Percentiles rank a stretch among this genome's conserved stretches.
phyloP scores from a whole-genome alignment of 2,329 filamentous ascomycete species.

The Tolypocladium cylindrosporum region DNA sequence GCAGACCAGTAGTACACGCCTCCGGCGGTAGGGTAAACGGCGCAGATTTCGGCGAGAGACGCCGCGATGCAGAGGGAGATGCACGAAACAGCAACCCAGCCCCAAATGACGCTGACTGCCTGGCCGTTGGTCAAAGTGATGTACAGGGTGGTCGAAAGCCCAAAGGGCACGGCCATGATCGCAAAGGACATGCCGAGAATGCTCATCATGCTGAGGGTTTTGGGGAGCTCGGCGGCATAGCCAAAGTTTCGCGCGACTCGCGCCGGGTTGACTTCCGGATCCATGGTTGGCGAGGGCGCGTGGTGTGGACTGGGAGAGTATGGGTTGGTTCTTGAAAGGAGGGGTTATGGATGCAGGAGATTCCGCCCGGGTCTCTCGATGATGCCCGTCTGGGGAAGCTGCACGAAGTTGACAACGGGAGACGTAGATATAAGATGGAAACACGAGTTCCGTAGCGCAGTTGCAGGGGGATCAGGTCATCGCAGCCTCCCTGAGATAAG shows the following conservation, averaged over 20 bases:
- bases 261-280: background rate
- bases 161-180: constrained; percentile 41
- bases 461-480: background rate
- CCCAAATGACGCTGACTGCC: constrained; percentile 65
- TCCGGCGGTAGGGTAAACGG: constrained; percentile 50
- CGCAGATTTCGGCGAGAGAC: constrained; percentile 63
- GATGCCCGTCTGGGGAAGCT: background rate
- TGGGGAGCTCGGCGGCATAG: constrained; percentile 38
- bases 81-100: constrained; percentile 49
- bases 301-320: background rate
- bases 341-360: background rate
- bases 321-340: background rate
- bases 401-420: background rate
- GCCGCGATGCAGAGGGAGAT: constrained; percentile 65
- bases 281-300: background rate
- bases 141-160: constrained; percentile 36
- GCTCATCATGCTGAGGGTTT: constrained; percentile 38
- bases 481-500: background rate
- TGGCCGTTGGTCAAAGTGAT: constrained; percentile 60
- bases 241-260: constrained; percentile 19
- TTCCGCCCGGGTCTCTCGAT: background rate
- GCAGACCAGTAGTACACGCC: constrained; percentile 69
- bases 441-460: background rate
- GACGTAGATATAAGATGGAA: background rate
- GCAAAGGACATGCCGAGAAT: constrained; percentile 40